Conservation (phyloP, 2,329 filamentous ascomycete species). For the Phaeosphaeria sp. region DNA sequence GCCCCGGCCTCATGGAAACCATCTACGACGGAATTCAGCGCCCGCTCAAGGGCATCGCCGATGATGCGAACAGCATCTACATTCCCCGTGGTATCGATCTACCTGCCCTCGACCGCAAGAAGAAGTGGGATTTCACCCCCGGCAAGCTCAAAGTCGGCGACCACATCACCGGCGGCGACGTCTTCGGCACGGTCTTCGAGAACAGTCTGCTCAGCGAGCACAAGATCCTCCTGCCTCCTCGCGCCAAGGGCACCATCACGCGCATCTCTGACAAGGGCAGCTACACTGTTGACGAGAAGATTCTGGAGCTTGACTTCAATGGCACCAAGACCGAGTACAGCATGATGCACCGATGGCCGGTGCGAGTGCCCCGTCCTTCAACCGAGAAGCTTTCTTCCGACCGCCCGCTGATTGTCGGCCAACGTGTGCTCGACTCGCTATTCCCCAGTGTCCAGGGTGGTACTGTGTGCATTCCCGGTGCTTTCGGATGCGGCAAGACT, state of each 20-base stretch:
- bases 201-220: slow-evolving; percentile 95
- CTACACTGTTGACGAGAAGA: slow-evolving; percentile 93
- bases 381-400: slow-evolving; percentile 91
- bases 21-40: slow-evolving; percentile 99
- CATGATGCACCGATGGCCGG: slow-evolving; percentile 99
- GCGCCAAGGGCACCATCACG: slow-evolving; percentile 90
- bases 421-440: slow-evolving; percentile 93
- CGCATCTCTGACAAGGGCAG: slow-evolving; percentile 86
- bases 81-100: slow-evolving; percentile 93
- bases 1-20: slow-evolving; percentile 95
- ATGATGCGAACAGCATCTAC: slow-evolving; percentile 85
- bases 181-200: slow-evolving; percentile 93
- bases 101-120: slow-evolving; percentile 85
- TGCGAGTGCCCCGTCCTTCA: slow-evolving; percentile 90
- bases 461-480: slow-evolving; percentile 96
- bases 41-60: slow-evolving; percentile 83
- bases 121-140: slow-evolving; percentile 96
- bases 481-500: slow-evolving; percentile 98
- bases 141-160: slow-evolving; percentile 87
- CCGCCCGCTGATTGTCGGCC: slow-evolving; percentile 92
- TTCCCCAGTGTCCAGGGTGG: slow-evolving; percentile 97
- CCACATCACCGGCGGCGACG: slow-evolving; percentile 94
- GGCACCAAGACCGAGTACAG: slow-evolving; percentile 91
- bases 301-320: slow-evolving; percentile 96
- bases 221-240: slow-evolving; percentile 89